phyloP scores from a whole-genome alignment of 768 basidiomycete genomes.

The Lactarius sp. region DNA sequence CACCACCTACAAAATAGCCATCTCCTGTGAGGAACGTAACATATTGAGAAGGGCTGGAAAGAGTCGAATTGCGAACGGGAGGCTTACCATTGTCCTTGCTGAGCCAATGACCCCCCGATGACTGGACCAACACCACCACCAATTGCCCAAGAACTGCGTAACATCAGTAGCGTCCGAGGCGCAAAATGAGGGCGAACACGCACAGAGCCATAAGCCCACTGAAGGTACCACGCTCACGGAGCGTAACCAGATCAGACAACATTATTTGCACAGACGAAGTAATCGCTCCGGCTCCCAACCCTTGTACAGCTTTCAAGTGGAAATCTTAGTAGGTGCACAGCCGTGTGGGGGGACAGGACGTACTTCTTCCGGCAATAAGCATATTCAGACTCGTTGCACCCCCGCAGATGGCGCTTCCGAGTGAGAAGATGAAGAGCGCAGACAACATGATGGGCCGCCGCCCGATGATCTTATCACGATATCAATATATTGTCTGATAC shows the following conservation, averaged over 20 bases:
- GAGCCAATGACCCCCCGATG: no score
- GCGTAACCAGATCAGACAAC: slow-evolving; percentile 34
- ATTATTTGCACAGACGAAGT: slow-evolving; percentile 32
- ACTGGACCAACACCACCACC: slow-evolving; percentile 17
- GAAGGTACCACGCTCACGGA: slow-evolving; percentile 34
- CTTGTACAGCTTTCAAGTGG: slow-evolving; percentile 12
- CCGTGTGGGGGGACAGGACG: slow-evolving; percentile 22
- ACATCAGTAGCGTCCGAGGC: background rate
- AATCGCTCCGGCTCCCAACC: slow-evolving; percentile 32
- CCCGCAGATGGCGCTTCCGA: slow-evolving; percentile 36
- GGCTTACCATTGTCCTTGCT: background rate
- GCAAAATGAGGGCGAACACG: background rate
- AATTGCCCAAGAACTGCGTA: slow-evolving; percentile 29
- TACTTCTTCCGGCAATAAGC: slow-evolving; percentile 27
- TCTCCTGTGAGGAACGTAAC: slow-evolving; percentile 13
- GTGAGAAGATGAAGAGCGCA: background rate
- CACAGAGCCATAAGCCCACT: slow-evolving; percentile 32
- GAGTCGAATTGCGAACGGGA: background rate
- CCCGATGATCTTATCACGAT: slow-evolving; percentile 29
- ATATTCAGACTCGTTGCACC: slow-evolving; percentile 32
- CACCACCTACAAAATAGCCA: slow-evolving; percentile 25
- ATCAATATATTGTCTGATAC: background rate
- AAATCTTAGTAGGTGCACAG: background rate
- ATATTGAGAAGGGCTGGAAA: no score
- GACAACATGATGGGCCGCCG: slow-evolving; percentile 30